phyloP scores from a whole-genome alignment of 768 basidiomycete species.

The Pulveroboletus sp. region DNA sequence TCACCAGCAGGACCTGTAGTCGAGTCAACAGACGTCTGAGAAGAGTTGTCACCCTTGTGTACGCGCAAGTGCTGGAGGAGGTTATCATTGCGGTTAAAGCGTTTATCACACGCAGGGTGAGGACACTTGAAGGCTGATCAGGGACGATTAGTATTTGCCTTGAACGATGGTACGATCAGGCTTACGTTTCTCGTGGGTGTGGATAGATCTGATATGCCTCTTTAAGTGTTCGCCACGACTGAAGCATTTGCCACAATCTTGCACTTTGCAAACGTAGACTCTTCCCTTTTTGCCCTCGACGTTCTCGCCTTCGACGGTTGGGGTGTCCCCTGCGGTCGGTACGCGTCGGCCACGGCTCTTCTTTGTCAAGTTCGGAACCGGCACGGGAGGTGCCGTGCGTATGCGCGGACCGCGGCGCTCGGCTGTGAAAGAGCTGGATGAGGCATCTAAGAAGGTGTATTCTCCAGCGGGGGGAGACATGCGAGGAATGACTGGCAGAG shows the following conservation, averaged over 20 bases:
- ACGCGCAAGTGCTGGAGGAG: conserved; percentile 75
- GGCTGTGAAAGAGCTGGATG: conserved; percentile 34
- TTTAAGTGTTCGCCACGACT: conserved; percentile 73
- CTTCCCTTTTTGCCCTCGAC: conserved; percentile 32
- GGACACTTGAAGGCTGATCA: conserved; percentile 69
- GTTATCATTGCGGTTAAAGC: conserved; percentile 78
- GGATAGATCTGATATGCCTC: conserved; percentile 69
- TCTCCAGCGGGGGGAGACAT: conserved; percentile 31
- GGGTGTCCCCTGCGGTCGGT: conserved; percentile 44
- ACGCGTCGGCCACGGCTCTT: conserved; percentile 77
- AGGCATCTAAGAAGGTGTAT: conserved; percentile 34
- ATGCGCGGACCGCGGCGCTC: conserved; percentile 46
- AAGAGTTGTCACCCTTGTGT: conserved; percentile 45
- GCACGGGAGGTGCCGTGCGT: conserved; percentile 57
- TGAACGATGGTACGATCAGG: conserved; percentile 21
- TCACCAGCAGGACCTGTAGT: conserved; percentile 23
- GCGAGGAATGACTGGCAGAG: conserved; percentile 5
- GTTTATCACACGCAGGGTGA: conserved; percentile 61
- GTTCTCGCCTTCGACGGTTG: conserved; percentile 22
- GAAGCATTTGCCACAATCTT: conserved; percentile 71
- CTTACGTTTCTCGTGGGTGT: conserved; percentile 77
- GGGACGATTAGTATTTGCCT: conserved; percentile 21
- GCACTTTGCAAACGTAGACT: conserved; percentile 60
- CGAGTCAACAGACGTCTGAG: conserved; percentile 33
- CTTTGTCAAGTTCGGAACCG: conserved; percentile 75